A percentile compares a stretch with the other conserved stretches of the same genome.
These are phyloP conservation scores for Barnettozyma sucrosica DNA, from an alignment of 805 yeast genomes.

Conservation along the genomic window DNA sequence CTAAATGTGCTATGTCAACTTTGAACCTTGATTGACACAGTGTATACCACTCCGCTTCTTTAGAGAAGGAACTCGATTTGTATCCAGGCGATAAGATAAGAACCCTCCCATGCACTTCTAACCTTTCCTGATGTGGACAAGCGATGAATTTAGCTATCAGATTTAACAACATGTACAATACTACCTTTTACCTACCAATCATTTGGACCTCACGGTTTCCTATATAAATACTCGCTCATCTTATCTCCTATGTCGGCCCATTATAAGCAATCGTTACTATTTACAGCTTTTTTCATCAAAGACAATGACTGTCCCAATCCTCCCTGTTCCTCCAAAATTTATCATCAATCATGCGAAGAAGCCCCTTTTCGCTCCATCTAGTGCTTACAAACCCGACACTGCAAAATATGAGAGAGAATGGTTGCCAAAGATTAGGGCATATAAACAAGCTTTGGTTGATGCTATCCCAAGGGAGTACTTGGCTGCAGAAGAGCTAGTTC, in stretches of 20 bases:
- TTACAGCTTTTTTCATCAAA: neutral
- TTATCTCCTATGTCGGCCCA: neutral
- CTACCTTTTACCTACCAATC: neutral
- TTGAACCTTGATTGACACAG: no score
- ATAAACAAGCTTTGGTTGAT: conserved; percentile 15
- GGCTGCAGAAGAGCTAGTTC: conserved; percentile 18
- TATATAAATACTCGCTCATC: neutral
- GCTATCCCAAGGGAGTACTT: conserved; percentile 23
- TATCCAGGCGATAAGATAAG: neutral
- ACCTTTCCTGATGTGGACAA: neutral
- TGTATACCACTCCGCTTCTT: no score
- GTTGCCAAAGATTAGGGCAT: conserved; percentile 24
- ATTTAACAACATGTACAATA: neutral
- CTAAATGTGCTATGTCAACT: neutral
- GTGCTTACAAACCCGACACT: conserved; percentile 15
- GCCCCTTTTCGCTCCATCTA: conserved; percentile 11
- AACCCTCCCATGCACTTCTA: neutral
- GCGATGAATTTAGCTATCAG: neutral
- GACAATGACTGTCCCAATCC: conserved; percentile 4
- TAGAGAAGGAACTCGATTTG: no score
- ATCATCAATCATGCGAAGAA: conserved; percentile 16
- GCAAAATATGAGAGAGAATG: conserved; percentile 17
- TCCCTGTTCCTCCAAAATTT: conserved; percentile 4
- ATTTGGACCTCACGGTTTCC: neutral
- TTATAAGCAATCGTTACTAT: neutral